phyloP scores from a whole-genome alignment of 331 rosid species.

The Saraca asoca region DNA sequence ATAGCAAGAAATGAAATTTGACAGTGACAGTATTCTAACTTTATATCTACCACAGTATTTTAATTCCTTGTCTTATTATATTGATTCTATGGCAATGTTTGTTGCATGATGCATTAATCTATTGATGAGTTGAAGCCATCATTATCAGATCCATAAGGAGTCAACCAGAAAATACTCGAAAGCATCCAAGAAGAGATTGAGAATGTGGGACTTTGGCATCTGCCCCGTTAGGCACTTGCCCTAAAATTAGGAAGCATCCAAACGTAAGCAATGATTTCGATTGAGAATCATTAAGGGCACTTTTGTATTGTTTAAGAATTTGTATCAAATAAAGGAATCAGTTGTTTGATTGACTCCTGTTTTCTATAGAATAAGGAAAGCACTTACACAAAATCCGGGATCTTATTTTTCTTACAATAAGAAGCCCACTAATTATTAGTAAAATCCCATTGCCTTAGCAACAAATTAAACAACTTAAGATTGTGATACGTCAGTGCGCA shows the following conservation, averaged over 20 bases:
- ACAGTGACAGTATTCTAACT: too few species aligned
- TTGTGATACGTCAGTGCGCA: constrained; percentile 20
- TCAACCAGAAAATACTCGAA: constrained; percentile 6
- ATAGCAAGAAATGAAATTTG: too few species aligned
- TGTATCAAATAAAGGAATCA: too few species aligned
- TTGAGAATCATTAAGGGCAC: not conserved
- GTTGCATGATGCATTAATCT: not conserved
- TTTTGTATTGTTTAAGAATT: not conserved
- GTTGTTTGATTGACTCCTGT: too few species aligned
- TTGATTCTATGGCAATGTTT: too few species aligned
- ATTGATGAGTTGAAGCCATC: not conserved
- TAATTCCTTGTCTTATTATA: too few species aligned
- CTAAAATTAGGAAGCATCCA: not conserved
- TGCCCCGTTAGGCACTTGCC: not conserved
- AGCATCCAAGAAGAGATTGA: not conserved
- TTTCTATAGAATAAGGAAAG: too few species aligned
- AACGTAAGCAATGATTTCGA: too few species aligned
- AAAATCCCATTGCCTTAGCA: not conserved
- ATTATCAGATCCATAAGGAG: not conserved
- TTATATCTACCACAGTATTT: too few species aligned
- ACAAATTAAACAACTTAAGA: not conserved
- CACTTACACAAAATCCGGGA: not conserved
- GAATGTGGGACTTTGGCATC: not conserved
- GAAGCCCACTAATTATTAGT: too few species aligned
- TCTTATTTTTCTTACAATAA: too few species aligned